Evolutionary conservation across 352 stramenopile genomes (phyloP), one percentile per base, ranked within the genome.

Genomic region (Phytophthora uliginosa): DNA sequence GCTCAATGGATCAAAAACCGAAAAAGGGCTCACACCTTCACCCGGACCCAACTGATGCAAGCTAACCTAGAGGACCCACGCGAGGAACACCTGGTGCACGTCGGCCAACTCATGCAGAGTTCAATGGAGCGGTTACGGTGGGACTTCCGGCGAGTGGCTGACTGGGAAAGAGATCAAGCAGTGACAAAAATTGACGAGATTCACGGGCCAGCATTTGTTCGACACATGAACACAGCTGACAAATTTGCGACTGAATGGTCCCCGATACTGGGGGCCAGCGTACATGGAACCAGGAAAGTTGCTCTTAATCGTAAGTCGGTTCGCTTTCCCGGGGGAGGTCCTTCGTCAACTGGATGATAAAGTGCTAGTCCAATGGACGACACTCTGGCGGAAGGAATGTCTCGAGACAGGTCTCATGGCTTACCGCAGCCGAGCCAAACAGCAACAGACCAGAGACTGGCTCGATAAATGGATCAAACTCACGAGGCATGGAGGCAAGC

Each of bases 81-180:
- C 24, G 24, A 24, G 8, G 40, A 63, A 2, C 28, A 28, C 2
- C 3, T 63, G 4, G 28, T 54, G 2, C n/a, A 28, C 7, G 6
- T 15, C 5, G 57, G 57, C 0, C 15, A 36, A 9, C 15, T 40
- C 5, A 12, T 63, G 20, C 22, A 40, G 13, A 24, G 34, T 4
- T 20, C 36, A 1, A 42, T 24, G 2, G 40, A 63, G 9, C 15
- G 17, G 18, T 7, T 63, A 5, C 4, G 57, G 8, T 54, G 57
- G 38, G 3, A 40, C 4, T 54, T 54, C 15, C 40, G 54, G 15
- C n/a, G 57, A 22, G 15, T 63, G 31, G 54, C 38, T 12, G n/a
- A 63, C 24, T 63, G 57, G 57, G 57, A 63, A 38, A 9, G 15
- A 15, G 38, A 42, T 38, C 57, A 63, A 54, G 54, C 38, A 9